A percentile compares a stretch with the other conserved stretches of the same genome.
These are phyloP conservation scores for Paecilomyces sp. DNA, from an alignment of 2,329 filamentous ascomycete genomes.

Conservation along the genomic window DNA sequence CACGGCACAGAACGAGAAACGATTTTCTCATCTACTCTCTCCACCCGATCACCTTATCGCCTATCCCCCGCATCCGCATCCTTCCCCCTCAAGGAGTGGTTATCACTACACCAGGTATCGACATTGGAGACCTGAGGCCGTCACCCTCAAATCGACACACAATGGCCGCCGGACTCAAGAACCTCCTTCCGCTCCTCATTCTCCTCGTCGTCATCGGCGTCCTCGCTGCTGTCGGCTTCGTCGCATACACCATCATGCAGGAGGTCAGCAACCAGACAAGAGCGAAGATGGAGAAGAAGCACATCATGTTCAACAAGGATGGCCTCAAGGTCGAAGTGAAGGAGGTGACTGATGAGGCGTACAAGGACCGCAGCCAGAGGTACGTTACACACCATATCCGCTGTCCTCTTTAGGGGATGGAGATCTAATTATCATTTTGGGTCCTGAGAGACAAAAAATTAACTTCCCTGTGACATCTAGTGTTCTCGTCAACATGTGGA, in stretches of 20 bases:
- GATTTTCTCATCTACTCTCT: background rate
- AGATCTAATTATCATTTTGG: no score
- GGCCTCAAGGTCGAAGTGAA: slow-evolving; percentile 56
- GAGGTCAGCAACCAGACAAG: slow-evolving; percentile 52
- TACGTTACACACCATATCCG: slow-evolving; percentile 12
- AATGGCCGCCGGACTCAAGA: slow-evolving; percentile 11
- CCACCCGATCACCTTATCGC: background rate
- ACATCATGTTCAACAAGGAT: slow-evolving; percentile 53
- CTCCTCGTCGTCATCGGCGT: slow-evolving; percentile 48
- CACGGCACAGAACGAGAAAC: background rate
- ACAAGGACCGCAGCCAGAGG: slow-evolving; percentile 55
- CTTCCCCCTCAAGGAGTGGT: background rate
- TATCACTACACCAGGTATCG: background rate
- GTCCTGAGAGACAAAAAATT: background rate
- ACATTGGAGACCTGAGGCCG: background rate
- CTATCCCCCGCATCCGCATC: background rate
- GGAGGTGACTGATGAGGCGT: slow-evolving; percentile 50
- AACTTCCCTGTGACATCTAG: slow-evolving; percentile 14
- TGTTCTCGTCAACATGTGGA: slow-evolving; percentile 44
- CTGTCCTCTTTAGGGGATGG: no score
- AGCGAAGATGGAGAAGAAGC: slow-evolving; percentile 58
- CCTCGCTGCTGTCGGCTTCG: slow-evolving; percentile 48
- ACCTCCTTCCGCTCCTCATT: slow-evolving; percentile 50
- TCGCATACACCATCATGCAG: slow-evolving; percentile 52
- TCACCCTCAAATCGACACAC: background rate